A percentile compares a stretch with the other conserved stretches of the same genome.
These are phyloP conservation scores for Phaeomoniella chlamydospora DNA, from an alignment of 2,329 filamentous ascomycete species.

Conservation along the genomic window DNA sequence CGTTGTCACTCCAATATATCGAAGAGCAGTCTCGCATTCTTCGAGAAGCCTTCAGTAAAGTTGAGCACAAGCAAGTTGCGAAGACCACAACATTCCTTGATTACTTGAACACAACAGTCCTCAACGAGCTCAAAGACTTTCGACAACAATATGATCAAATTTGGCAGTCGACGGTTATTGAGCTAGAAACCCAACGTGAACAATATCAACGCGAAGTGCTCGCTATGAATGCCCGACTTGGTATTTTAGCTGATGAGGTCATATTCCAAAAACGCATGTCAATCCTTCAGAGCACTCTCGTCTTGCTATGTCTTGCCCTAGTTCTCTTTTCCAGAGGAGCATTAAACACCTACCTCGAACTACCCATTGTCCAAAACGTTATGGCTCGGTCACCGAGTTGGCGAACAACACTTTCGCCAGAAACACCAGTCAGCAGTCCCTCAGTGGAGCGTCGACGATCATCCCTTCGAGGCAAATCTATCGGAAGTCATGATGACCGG, in stretches of 20 bases:
- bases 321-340: constrained; percentile 57
- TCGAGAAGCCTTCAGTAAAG: constrained; percentile 70
- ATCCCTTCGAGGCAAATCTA: constrained; percentile 12
- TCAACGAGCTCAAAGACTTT: constrained; percentile 63
- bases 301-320: constrained; percentile 73
- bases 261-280: constrained; percentile 76
- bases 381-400: constrained; percentile 28
- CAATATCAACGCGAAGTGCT: constrained; percentile 71
- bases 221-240: constrained; percentile 66
- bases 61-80: constrained; percentile 75
- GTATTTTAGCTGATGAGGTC: constrained; percentile 85
- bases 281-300: constrained; percentile 75
- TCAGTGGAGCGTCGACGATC: constrained; percentile 19
- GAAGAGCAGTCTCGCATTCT: constrained; percentile 88
- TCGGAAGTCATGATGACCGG: constrained; percentile 10
- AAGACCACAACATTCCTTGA: constrained; percentile 73
- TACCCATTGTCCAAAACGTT: constrained; percentile 31
- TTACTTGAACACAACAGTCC: constrained; percentile 73
- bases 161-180: constrained; percentile 89
- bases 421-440: constrained; percentile 21
- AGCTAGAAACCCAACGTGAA: constrained; percentile 76
- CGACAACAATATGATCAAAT: constrained; percentile 86
- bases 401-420: constrained; percentile 19
- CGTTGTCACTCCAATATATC: constrained; percentile 85
- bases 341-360: constrained; percentile 26